A percentile compares a stretch with the other conserved stretches of the same genome.
These are phyloP conservation scores for Ascoidea rubescens DNA, from an alignment of 805 yeast genomes.

Conservation along the genomic window DNA sequence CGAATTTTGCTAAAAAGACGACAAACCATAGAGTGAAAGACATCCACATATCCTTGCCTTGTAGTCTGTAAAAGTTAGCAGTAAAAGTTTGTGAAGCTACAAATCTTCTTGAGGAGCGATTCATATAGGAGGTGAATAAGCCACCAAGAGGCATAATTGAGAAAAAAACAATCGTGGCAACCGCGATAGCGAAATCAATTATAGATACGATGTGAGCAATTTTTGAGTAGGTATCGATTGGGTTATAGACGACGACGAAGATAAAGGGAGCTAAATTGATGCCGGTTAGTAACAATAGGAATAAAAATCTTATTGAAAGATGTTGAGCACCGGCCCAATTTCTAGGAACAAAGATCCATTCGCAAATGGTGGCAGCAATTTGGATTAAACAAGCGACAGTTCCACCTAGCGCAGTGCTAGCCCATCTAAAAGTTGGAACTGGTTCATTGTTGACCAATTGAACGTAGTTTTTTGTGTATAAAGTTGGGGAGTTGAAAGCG, in stretches of 20 bases:
- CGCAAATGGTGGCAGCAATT: constrained; percentile 75
- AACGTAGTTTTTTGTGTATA: constrained; percentile 76
- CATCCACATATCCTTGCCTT: constrained; percentile 91
- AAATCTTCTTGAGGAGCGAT: constrained; percentile 73
- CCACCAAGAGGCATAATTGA: constrained; percentile 96
- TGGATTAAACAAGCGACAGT: constrained; percentile 71
- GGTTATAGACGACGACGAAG: constrained; percentile 74
- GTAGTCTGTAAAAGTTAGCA: constrained; percentile 70
- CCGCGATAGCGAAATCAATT: constrained; percentile 79
- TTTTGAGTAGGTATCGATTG: constrained; percentile 46
- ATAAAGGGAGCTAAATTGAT: constrained; percentile 77
- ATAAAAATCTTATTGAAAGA: constrained; percentile 73
- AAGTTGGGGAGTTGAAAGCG: constrained; percentile 82
- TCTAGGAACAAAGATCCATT: constrained; percentile 95
- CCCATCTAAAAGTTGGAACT: constrained; percentile 84
- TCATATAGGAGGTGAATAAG: constrained; percentile 83
- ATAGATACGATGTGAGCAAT: constrained; percentile 71
- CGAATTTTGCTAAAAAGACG: constrained; percentile 78
- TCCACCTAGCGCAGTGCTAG: constrained; percentile 89
- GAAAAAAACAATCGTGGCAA: constrained; percentile 74
- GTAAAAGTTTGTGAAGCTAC: constrained; percentile 94
- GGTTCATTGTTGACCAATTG: constrained; percentile 81
- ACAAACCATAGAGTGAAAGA: constrained; percentile 84
- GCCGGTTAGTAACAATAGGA: constrained; percentile 49
- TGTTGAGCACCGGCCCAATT: constrained; percentile 99